Percentiles rank a stretch among this genome's conserved stretches.
Conservation (phyloP, 192 early-diverging fungal genomes). For the Podila clonocystis region DNA sequence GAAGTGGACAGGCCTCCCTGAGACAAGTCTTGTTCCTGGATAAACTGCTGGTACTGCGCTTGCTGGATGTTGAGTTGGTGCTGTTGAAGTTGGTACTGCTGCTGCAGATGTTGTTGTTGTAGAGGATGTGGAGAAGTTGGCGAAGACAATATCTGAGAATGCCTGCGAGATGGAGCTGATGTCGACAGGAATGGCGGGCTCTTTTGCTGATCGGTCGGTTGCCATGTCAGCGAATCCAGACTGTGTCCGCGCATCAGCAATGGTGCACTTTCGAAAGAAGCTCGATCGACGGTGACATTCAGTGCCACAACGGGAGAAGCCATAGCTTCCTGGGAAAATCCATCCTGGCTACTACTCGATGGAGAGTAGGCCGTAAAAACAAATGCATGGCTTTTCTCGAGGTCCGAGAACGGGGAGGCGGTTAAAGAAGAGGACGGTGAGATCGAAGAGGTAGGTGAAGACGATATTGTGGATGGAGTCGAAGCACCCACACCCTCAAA, state of each 20-base stretch:
- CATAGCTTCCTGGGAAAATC: background rate
- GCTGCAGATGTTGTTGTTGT: background rate
- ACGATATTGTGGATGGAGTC: background rate
- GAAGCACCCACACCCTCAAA: background rate
- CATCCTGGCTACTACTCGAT: background rate
- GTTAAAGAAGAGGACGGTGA: constrained; percentile 19
- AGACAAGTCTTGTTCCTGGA: background rate
- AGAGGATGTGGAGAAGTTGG: background rate
- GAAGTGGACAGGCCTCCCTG: background rate
- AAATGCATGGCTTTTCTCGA: background rate
- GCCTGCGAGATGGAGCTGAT: background rate
- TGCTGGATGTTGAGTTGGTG: background rate
- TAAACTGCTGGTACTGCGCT: background rate
- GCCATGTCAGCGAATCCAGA: constrained; percentile 20
- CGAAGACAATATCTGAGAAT: constrained; percentile 6
- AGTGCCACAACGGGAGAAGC: background rate
- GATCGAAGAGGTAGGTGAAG: constrained; percentile 8
- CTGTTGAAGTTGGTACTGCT: background rate
- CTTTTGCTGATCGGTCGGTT: background rate
- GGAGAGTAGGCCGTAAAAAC: background rate
- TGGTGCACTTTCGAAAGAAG: background rate
- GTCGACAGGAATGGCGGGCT: background rate
- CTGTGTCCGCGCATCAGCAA: constrained; percentile 19
- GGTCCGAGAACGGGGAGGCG: constrained; percentile 4
- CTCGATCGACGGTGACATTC: background rate